phyloP scores from a whole-genome alignment of 139 green algal species.

The Picochlorum sp. region DNA sequence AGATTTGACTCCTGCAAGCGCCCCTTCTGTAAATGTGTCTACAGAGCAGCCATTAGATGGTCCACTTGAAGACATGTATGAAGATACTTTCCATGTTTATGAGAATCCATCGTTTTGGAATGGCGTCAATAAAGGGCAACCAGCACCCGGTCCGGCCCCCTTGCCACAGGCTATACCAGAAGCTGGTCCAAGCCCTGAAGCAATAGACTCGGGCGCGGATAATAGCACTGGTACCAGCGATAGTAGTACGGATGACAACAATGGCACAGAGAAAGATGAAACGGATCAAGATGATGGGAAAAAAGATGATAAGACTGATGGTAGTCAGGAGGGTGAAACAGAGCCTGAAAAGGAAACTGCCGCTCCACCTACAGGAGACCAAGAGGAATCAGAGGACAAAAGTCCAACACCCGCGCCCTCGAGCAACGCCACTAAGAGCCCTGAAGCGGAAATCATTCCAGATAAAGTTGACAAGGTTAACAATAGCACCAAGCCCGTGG shows the following conservation, averaged over 20 bases:
- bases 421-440: background rate
- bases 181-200: too few species aligned
- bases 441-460: background rate
- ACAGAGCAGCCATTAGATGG: too few species aligned
- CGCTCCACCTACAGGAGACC: background rate
- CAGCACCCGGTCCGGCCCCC: too few species aligned
- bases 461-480: background rate
- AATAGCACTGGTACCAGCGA: background rate
- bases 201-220: background rate
- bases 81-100: too few species aligned
- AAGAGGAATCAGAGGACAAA: background rate
- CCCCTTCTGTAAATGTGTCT: too few species aligned
- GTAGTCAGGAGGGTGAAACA: background rate
- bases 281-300: background rate
- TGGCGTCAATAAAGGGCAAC: too few species aligned
- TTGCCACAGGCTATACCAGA: too few species aligned
- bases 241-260: background rate
- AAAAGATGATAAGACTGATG: background rate
- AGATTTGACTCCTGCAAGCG: too few species aligned
- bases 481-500: background rate
- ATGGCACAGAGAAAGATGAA: background rate
- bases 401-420: background rate
- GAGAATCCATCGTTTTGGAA: too few species aligned
- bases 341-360: background rate
- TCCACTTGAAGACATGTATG: too few species aligned